Percentiles rank a stretch among this genome's conserved stretches.
Conservation (phyloP, 164 flowering plant species). For the Dillenia turbinata region DNA sequence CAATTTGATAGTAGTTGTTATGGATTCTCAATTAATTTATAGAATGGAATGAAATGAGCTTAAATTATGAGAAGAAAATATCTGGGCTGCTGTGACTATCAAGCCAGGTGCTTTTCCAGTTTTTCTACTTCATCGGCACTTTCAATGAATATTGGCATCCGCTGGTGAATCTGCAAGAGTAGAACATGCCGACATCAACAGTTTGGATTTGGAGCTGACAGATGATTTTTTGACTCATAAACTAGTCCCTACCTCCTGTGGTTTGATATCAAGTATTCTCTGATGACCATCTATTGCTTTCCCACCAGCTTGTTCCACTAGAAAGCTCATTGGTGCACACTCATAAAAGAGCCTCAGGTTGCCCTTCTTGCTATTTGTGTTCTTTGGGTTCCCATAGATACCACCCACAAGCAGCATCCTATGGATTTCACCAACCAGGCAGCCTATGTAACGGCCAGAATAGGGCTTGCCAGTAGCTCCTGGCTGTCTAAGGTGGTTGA, state of each 20-base stretch:
- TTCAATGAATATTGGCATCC: constrained; percentile 74
- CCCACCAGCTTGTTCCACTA: constrained; percentile 93
- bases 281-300: constrained; percentile 78
- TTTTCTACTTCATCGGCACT: constrained; percentile 84
- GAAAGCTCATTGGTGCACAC: constrained; percentile 93
- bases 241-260: constrained; percentile 47
- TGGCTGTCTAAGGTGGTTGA: constrained; percentile 76
- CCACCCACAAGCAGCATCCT: constrained; percentile 76
- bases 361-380: constrained; percentile 81
- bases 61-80: too few species aligned
- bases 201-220: neutral
- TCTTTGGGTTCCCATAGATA: constrained; percentile 82
- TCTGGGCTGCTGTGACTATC: constrained; percentile 7
- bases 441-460: constrained; percentile 81
- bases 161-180: constrained; percentile 68
- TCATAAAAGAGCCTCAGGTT: constrained; percentile 86
- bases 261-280: constrained; percentile 76
- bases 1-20: too few species aligned
- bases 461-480: constrained; percentile 85
- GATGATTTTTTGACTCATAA: neutral
- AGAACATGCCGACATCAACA: neutral
- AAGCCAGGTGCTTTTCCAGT: constrained; percentile 70
- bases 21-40: too few species aligned
- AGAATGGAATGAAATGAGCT: too few species aligned
- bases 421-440: constrained; percentile 87